Conservation (phyloP, 768 basidiomycete species). For the Termitomyces sp. region DNA sequence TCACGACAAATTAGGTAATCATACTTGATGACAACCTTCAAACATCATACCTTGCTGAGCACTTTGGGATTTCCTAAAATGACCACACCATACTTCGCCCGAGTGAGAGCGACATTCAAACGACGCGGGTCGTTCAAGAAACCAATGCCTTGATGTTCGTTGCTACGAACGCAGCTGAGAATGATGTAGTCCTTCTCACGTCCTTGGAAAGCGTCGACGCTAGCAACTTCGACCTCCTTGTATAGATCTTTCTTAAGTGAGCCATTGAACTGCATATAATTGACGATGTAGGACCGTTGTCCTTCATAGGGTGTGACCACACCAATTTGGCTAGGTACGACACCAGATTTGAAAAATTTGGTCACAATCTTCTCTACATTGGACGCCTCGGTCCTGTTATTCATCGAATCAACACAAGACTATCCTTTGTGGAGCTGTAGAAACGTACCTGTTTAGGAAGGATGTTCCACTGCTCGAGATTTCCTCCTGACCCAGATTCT, state of each 20-base stretch:
- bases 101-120: conserved; percentile 92
- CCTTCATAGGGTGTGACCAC: conserved; percentile 99
- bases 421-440: background rate
- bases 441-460: conserved; percentile 81
- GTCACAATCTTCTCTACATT: conserved; percentile 99
- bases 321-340: conserved; percentile 92
- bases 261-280: conserved; percentile 99
- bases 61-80: conserved; percentile 99
- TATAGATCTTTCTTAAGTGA: conserved; percentile 98
- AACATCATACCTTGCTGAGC: conserved; percentile 82
- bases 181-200: conserved; percentile 99
- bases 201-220: conserved; percentile 98
- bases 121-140: conserved; percentile 98
- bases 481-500: conserved; percentile 98
- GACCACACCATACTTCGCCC: conserved; percentile 97
- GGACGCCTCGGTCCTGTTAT: conserved; percentile 84
- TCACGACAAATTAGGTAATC: conserved; percentile 12
- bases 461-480: conserved; percentile 98
- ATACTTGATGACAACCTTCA: background rate
- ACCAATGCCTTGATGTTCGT: conserved; percentile 99
- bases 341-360: conserved; percentile 99
- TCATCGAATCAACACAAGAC: background rate
- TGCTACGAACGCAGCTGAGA: conserved; percentile 93
- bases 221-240: conserved; percentile 99
- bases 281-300: conserved; percentile 96